A percentile compares a stretch with the other conserved stretches of the same genome.
Evolutionary conservation across 2,329 filamentous ascomycete genomes (phyloP).

Genomic region (Rutstroemia sp.): DNA sequence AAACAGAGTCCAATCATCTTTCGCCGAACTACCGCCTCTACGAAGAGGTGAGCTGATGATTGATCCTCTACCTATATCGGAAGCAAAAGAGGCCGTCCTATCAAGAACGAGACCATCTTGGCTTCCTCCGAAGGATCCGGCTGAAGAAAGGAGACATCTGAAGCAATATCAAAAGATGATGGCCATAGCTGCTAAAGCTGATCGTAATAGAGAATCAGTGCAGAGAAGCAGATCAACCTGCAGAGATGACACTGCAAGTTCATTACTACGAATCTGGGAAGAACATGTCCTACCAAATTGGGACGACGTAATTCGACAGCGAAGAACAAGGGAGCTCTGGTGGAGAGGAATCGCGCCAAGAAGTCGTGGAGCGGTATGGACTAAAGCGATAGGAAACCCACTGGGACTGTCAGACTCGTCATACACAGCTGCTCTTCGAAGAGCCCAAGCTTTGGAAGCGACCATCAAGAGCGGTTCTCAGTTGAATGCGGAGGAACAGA

Average conservation of each 20-base stretch:
- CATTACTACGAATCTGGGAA: conserved; percentile 62
- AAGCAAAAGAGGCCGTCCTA: conserved; percentile 78
- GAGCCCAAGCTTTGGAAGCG: conserved; percentile 55
- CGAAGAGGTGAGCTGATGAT: conserved; percentile 66
- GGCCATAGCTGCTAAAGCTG: conserved; percentile 52
- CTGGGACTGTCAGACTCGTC: conserved; percentile 48
- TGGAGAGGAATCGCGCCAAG: conserved; percentile 72
- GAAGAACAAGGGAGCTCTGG: conserved; percentile 68
- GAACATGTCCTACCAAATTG: conserved; percentile 70
- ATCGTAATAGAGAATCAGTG: conserved; percentile 49
- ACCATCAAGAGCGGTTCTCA: conserved; percentile 26
- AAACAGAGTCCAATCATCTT: conserved; percentile 54
- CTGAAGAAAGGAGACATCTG: conserved; percentile 84
- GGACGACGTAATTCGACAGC: conserved; percentile 61
- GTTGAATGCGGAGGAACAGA: conserved; percentile 41
- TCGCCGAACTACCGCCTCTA: conserved; percentile 56
- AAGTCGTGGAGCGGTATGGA: conserved; percentile 41
- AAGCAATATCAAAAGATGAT: conserved; percentile 83
- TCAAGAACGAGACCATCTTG: conserved; percentile 76
- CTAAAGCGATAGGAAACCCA: conserved; percentile 29
- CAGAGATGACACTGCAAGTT: conserved; percentile 48
- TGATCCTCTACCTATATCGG: conserved; percentile 74
- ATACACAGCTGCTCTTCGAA: conserved; percentile 61
- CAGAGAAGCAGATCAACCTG: conserved; percentile 43
- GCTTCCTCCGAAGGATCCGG: conserved; percentile 80